Conservation (phyloP, 495 filamentous ascomycete genomes). For the Bryoglossum gracile region DNA sequence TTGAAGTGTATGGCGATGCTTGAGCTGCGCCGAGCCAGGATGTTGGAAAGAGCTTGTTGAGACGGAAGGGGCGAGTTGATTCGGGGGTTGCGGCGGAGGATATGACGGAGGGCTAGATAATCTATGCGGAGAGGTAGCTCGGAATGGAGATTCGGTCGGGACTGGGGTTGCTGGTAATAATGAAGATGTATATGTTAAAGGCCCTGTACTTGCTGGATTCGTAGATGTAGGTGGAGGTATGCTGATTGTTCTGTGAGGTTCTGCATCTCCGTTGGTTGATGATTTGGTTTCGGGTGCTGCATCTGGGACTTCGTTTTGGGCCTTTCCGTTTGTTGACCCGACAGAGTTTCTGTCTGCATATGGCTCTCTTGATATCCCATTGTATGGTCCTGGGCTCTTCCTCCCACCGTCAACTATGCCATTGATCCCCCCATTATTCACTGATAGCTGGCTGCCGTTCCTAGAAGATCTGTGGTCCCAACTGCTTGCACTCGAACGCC, state of each 20-base stretch:
- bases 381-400: constrained; percentile 23
- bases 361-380: constrained; percentile 27
- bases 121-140: constrained; percentile 47
- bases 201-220: constrained; percentile 22
- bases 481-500: constrained; percentile 30
- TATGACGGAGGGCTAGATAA: constrained; percentile 68
- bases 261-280: constrained; percentile 37
- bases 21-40: constrained; percentile 42
- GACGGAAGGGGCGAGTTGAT: constrained; percentile 43
- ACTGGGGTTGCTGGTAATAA: constrained; percentile 35
- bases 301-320: constrained; percentile 13
- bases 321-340: constrained; percentile 18
- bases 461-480: constrained; percentile 42
- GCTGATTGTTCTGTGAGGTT: constrained; percentile 32
- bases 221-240: constrained; percentile 24
- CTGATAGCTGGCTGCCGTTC: constrained; percentile 45
- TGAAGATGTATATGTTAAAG: constrained; percentile 23
- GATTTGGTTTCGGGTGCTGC: constrained; percentile 28
- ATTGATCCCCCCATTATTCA: constrained; percentile 35
- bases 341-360: constrained; percentile 14
- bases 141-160: constrained; percentile 34
- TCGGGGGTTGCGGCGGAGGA: constrained; percentile 42
- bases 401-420: constrained; percentile 35
- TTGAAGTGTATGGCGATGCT: constrained; percentile 86
- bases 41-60: constrained; percentile 35